These are phyloP conservation scores for Colletotrichum melonis DNA, from an alignment of 2,329 filamentous ascomycete genomes.

Conservation along the genomic window DNA sequence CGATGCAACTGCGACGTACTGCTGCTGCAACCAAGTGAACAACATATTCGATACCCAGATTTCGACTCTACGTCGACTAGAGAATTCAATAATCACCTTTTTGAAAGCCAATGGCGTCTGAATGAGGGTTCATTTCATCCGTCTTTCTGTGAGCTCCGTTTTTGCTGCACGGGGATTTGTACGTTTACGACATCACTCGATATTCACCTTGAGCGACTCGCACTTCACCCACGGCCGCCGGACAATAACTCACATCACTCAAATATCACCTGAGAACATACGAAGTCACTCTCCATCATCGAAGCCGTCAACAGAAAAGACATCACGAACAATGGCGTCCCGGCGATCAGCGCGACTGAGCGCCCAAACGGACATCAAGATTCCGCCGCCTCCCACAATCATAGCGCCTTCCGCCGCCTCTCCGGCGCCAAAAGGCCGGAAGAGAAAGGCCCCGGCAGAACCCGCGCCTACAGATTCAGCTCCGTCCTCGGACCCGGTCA, in stretches of 20 bases:
- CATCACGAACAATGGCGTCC: slow-evolving; percentile 37
- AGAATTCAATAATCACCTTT: background rate
- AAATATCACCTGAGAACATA: background rate
- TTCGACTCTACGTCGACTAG: background rate
- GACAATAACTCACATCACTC: background rate
- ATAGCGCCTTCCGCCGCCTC: slow-evolving; percentile 18
- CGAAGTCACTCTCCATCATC: background rate
- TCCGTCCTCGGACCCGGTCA: slow-evolving; percentile 40
- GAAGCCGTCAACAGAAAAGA: background rate
- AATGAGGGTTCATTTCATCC: background rate
- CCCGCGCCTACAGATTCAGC: slow-evolving; percentile 32
- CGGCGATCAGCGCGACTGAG: slow-evolving; percentile 56
- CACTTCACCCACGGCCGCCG: background rate
- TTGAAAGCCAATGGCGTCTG: background rate
- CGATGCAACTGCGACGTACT: background rate
- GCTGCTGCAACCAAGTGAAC: background rate
- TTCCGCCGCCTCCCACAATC: slow-evolving; percentile 34
- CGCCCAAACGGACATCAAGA: slow-evolving; percentile 39
- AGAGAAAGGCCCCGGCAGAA: slow-evolving; percentile 46
- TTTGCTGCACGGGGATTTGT: background rate
- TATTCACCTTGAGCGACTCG: background rate
- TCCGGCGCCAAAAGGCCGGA: slow-evolving; percentile 41
- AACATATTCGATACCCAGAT: background rate
- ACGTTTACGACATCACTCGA: background rate
- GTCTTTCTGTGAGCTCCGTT: background rate